Evolutionary conservation across 73 alveolate genomes (phyloP), one percentile per base, ranked within the genome.

Genomic region (Blepharisma japonicum): DNA sequence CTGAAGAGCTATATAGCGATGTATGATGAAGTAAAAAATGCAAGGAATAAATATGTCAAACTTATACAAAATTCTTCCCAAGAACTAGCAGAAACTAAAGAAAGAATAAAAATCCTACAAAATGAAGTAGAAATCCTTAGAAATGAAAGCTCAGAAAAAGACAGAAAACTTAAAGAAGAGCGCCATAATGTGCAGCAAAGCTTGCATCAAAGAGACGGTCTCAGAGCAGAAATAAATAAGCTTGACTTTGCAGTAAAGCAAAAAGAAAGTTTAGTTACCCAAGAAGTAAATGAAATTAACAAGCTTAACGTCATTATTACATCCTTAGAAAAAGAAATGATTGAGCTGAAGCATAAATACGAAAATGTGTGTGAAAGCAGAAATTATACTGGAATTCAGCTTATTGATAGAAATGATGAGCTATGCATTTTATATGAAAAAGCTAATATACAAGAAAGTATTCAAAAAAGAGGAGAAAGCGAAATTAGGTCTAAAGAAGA

Each of bases 401-500:
- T 95, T 54, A 95, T 95, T 54, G 99, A 95, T 71, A 83, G 99
- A 79, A 95, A 95, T 85, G 99, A 95, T 86, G 99, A 95, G 78
- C 86, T 95, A 51, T 95, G 99, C 79, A 94, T 95, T 71, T 81
- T 94, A 71, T 95, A 95, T 85, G 99, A 95, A 79, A 95, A 95
- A 68, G 84, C 94, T 2, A 94, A 95, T 79, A 94, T 91, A 48
- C 93, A 91, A 68, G 99, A 95, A 78, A 89, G 89, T 71, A 95
- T 92, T 39, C 91, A 93, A 6, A 95, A 92, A 86, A 91, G 91
- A 51, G 97, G 98, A 77, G 98, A 95, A 83, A 86, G 92, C 79
- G 94, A 89, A 83, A 95, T 95, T 23, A 87, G 96, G 70, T 90
- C 90, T 81, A 91, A 94, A 81, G 99, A 95, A 79, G 99, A 94